Base-by-base conservation (phyloP, 106 monocot species). In the Dendrobium officinale region DNA sequence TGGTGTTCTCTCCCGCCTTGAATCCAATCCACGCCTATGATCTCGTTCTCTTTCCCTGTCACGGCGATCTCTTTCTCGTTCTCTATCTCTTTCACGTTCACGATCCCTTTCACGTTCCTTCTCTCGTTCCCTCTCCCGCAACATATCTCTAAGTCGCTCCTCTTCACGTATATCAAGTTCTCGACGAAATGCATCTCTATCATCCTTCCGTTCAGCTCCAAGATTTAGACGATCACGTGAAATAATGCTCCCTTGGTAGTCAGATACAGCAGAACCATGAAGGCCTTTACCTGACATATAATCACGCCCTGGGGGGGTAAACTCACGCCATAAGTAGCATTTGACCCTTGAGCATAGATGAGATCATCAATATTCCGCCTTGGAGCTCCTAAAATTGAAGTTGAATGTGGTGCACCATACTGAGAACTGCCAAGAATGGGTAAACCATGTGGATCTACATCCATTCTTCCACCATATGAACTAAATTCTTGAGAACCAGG, bases 301-400 rank as follows among this genome's bases (percentile, higher is more conserved):
- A 84, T 99, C 95, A 4, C 98, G 88, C 43, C 91, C 89, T 42
- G 95, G 98, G 40, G 98, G 40, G 98, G 95, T 72, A 94, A 85
- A 66, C 89, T 84, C 68, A 95, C 89, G 13, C 92, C 92, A 84
- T 94, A 94, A 75, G 72, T 80, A 80, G 82, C 58, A 81, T 51
- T 82, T 37, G 93, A 86, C 11, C 87, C 92, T 80, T 88, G 92
- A 16, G 85, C 77, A 83, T 95, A 95, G 5, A 87, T 77, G 58
- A 90, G 84, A 77, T 91, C 89, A 41, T 85, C 88, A 84, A 86
- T 86, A 74, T 86, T 85, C 86, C 98, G 84, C 58, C 91, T 83
- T 82, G 91, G 87, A 80, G 88, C 89, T 77, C 92, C 95, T 80
- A 94, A 73, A 89, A 88, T 77, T 48, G 94, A 92, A 84, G 87